Evolutionary conservation across 495 filamentous ascomycete species (phyloP), one percentile per base, ranked within the genome.

Genomic region (Penicillium verhagenii): DNA sequence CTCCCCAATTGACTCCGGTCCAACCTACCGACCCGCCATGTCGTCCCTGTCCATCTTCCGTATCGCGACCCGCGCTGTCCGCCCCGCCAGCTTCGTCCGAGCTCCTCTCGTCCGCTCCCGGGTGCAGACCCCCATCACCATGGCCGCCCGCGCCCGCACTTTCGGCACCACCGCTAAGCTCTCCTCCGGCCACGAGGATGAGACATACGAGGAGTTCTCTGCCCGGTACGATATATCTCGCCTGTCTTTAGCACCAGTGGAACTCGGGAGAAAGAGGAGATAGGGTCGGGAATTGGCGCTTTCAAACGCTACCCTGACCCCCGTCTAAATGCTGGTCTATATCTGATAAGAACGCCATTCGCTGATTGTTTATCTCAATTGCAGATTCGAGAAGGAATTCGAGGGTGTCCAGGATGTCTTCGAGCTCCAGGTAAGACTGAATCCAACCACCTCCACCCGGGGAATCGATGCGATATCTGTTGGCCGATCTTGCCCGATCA

Each of bases 171-270:
- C 83, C 66, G 75, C 72, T 69, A 74, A 80, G 71, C 77, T 78
- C 66, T 72, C 72, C 52, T 74, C 72, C 67, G 79, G 79, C 48
- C 84, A 91, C 71, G 88, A 93, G 72, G 94, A 88, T 60, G 85
- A 99, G 86, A 96, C 85, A 66, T 99, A 94, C 68, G 94, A 99
- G 82, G 91, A 99, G 81, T 99, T 99, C 76, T 91, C 89, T 75
- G 90, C 92, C 64, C 91, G 94, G 94, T 97, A 89, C 75, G 91
- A 61, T 46, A 45, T 40, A 38, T 37, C 55, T 46, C 46, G 51
- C 47, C 35, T 64, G 50, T 67, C 68, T 72, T 72, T 76, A 70
- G 55, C 49, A 40, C 37, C 37, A 46, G 40, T 18, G 16, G 55
- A 45, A 21, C 29, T 46, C 45, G 16, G 33, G 59, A 68, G 31